Base-by-base conservation (phyloP, 306 rosid genomes). In the Rubus parviflorus region DNA sequence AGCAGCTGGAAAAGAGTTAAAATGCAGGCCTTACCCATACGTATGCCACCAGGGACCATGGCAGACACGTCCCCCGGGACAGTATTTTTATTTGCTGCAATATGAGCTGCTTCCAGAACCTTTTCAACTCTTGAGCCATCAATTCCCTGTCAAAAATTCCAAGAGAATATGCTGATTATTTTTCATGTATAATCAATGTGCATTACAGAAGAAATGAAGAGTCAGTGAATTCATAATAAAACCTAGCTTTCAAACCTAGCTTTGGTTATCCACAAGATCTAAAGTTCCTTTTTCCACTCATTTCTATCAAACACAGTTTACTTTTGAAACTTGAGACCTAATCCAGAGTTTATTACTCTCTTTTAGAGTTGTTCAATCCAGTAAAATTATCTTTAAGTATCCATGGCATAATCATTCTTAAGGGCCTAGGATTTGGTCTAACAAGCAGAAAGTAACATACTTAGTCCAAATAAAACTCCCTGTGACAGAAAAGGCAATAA, bases 61-160 rank as follows among this genome's bases (percentile, higher is more conserved):
- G 98, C 98, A 85, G 98, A 94, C 77, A 94, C 95, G 40, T 94
- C 98, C 72, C 98, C 98, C 4, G 97, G 98, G 86, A 94, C 97
- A 10, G 98, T 94, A 58, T 94, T 94, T 89, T 94, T 92, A 80
- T 94, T 94, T 75, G 98, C 97, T 15, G 97, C 98, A 68, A 94
- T 90, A 72, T 90, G 98, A 80, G 86, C 97, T 71, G 84, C 76
- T 83, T 94, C 97, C 82, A 94, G 61, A 81, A 94, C 98, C 85
- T 92, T 94, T 84, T 94, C 98, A 45, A 94, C 98, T 85, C 98
- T 90, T 14, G 98, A 94, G 19, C 98, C 96, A 86, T 92, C 98
- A 57, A 94, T 92, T 61, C 90, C 97, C 97, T 94, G 84, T 75
- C 86, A 81, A 17, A 41, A 74, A 9, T 67, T 20, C 72, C 20